Evolutionary conservation across 129 eudicot species (phyloP).

Genomic region (Oenanthe sinensis): DNA sequence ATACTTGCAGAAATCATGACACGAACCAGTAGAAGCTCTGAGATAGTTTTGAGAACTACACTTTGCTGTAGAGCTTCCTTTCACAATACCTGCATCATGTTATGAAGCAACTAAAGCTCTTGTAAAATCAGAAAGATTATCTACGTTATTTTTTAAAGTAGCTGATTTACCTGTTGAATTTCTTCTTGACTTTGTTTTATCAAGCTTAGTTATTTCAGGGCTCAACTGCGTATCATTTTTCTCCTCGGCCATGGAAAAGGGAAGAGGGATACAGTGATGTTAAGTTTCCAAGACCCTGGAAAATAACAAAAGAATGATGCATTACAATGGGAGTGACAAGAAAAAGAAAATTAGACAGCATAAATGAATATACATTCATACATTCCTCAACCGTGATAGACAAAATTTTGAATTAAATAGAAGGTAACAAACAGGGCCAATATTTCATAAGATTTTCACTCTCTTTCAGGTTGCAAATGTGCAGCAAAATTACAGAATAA

Average conservation of each 20-base stretch:
- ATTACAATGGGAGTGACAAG: not conserved
- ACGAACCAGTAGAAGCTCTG: constrained; percentile 68
- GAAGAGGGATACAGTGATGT: constrained; percentile 2
- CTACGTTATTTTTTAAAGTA: constrained; percentile 10
- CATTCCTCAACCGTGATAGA: not conserved
- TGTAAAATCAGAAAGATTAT: constrained; percentile 9
- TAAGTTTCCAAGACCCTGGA: constrained; percentile 20
- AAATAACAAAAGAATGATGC: not conserved
- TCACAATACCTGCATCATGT: constrained; percentile 24
- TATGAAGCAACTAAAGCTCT: constrained; percentile 36
- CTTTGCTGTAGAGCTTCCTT: constrained; percentile 19
- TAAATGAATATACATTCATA: not conserved
- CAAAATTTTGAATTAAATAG: not conserved
- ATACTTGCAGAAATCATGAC: constrained; percentile 79
- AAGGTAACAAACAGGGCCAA: not conserved
- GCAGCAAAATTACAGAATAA: not conserved
- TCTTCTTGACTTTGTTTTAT: constrained; percentile 16
- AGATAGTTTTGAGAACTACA: constrained; percentile 36
- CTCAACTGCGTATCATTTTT: constrained; percentile 17
- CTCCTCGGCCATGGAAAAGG: constrained; percentile 47
- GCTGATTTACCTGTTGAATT: constrained; percentile 23
- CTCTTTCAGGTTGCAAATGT: not conserved
- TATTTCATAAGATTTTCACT: not conserved
- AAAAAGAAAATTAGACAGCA: not conserved
- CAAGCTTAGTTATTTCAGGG: constrained; percentile 11